Percentiles rank a stretch among this genome's conserved stretches.
These are phyloP conservation scores for Xanthoconium purpureum DNA, from an alignment of 768 basidiomycete genomes.

Conservation along the genomic window DNA sequence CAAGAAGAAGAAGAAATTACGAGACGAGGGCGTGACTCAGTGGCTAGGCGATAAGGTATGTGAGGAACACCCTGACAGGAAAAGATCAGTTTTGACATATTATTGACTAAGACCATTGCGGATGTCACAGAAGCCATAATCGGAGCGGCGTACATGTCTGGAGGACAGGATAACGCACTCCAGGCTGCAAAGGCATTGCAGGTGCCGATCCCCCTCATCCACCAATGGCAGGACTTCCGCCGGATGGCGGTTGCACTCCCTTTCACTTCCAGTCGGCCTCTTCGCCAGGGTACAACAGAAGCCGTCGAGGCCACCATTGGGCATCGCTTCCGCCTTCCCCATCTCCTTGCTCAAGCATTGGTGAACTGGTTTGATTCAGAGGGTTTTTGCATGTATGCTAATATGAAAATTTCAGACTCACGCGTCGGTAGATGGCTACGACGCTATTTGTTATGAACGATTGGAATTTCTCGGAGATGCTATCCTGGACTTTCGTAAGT, in stretches of 20 bases:
- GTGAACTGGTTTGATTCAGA: slow-evolving; percentile 38
- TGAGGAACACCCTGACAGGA: not conserved
- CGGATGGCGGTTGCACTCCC: slow-evolving; percentile 44
- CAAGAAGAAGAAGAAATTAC: slow-evolving; percentile 41
- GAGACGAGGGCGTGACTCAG: slow-evolving; percentile 43
- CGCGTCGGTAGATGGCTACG: slow-evolving; percentile 53
- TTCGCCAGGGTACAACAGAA: slow-evolving; percentile 47
- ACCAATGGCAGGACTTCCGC: slow-evolving; percentile 69
- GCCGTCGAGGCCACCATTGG: slow-evolving; percentile 65
- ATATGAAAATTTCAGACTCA: slow-evolving; percentile 55
- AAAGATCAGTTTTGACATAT: slow-evolving; percentile 10
- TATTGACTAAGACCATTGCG: slow-evolving; percentile 58
- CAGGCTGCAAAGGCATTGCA: slow-evolving; percentile 61
- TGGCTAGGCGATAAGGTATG: slow-evolving; percentile 78
- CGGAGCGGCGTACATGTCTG: slow-evolving; percentile 75
- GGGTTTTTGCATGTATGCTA: slow-evolving; percentile 1
- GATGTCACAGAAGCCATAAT: slow-evolving; percentile 85
- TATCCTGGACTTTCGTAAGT: slow-evolving; percentile 77
- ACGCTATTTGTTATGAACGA: slow-evolving; percentile 63
- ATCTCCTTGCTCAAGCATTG: slow-evolving; percentile 69
- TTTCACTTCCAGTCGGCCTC: slow-evolving; percentile 41
- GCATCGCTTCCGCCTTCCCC: slow-evolving; percentile 56
- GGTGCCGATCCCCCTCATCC: slow-evolving; percentile 60
- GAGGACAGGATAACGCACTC: slow-evolving; percentile 66
- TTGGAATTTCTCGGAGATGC: slow-evolving; percentile 87